Conservation (phyloP, 352 stramenopile species). For the Ochromonadaceae sp. region DNA sequence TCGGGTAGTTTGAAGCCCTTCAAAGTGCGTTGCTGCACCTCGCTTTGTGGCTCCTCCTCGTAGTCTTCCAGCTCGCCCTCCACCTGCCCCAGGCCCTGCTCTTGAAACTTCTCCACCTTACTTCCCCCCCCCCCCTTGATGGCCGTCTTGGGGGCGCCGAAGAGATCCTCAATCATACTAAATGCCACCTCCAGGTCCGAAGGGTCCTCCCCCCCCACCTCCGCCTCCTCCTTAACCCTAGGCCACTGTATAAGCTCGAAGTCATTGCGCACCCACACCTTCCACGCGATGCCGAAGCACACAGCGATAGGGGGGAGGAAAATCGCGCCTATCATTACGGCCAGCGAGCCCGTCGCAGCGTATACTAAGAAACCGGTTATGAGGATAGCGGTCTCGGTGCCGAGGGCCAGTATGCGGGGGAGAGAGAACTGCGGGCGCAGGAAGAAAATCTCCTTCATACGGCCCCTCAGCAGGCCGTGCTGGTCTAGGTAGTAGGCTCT, state of each 20-base stretch:
- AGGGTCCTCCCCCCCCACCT: background rate
- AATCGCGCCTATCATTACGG: conserved; percentile 6
- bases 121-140: background rate
- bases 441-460: conserved; percentile 15
- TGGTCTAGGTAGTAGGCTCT: conserved; percentile 7
- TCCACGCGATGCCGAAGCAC: conserved; percentile 5
- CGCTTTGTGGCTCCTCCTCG: background rate
- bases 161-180: conserved; percentile 6
- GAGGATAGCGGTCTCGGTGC: conserved; percentile 15
- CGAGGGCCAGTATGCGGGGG: conserved; percentile 5
- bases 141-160: too few relatives aligned
- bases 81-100: background rate
- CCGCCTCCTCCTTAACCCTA: background rate
- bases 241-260: conserved; percentile 20
- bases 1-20: conserved; percentile 14
- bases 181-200: background rate
- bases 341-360: background rate
- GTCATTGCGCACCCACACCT: conserved; percentile 18
- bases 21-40: background rate
- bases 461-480: conserved; percentile 12
- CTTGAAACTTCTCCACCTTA: background rate
- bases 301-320: conserved; percentile 19
- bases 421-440: background rate
- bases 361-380: conserved; percentile 18
- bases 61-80: too few relatives aligned